Base-by-base conservation (phyloP, 345 rosid species). In the Schrenkiella parvula region DNA sequence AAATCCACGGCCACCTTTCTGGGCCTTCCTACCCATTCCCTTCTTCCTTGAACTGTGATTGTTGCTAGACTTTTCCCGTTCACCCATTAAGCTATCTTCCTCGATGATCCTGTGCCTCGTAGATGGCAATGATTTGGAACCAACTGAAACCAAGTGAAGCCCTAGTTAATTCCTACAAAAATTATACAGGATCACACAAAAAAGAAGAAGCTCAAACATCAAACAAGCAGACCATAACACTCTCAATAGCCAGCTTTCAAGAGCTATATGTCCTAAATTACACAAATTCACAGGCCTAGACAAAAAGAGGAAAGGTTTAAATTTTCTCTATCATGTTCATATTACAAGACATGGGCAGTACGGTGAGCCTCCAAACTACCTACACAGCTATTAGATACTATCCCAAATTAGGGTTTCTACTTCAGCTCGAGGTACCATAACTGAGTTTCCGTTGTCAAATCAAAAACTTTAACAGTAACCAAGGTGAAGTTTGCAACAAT, bases 61-160 rank as follows among this genome's bases (percentile, higher is more conserved):
- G 74, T 79, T 78, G 64, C 81, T 61, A 37, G 86, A 78, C 52
- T 68, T 79, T 55, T 66, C 79, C 25, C 83, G 86, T 72, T 72
- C 80, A 75, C 83, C 87, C 92, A 87, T 87, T 34, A 55, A 56
- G 65, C 56, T 80, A 74, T 71, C 79, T 66, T 79, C 86, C 57
- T 69, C 57, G 50, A 7, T 38, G 13, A n/a, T 72, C 60, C 31
- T 66, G 42, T 56, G 63, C 53, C 82, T 84, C 50, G 76, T 78
- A 2, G 64, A 81, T 8, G 78, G 72, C 47, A 87, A 80, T 71
- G 80, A 84, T 75, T 84, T 82, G 8, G 79, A 81, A 55, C 91
- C 93, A 76, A 84, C 76, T 55, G 85, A 79, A 75, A 87, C 91
- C 84, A 83, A 81, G 65, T 22, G 59, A 48, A 70, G 8, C 66